These are phyloP conservation scores for Amorphotheca resinae DNA, from an alignment of 495 filamentous ascomycete genomes.

Conservation along the genomic window DNA sequence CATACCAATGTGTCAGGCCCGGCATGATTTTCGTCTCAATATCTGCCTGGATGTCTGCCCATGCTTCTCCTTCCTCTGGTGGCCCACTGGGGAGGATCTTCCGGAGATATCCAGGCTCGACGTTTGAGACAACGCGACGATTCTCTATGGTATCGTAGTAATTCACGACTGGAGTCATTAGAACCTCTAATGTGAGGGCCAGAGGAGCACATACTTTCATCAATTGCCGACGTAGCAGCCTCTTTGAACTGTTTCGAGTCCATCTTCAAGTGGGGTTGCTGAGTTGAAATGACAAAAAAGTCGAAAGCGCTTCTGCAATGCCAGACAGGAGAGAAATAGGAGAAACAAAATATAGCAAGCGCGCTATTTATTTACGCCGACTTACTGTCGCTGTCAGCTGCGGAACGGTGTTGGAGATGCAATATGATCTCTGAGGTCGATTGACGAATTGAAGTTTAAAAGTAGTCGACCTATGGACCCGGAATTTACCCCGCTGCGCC, in stretches of 20 bases:
- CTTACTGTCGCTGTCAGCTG: no score
- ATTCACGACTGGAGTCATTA: constrained; percentile 47
- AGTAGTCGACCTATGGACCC: no score
- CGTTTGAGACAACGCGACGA: constrained; percentile 60
- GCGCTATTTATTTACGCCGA: no score
- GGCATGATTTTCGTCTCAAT: constrained; percentile 84
- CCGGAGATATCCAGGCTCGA: constrained; percentile 78
- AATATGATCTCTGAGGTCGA: no score
- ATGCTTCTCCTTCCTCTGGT: constrained; percentile 62
- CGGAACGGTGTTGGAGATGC: no score
- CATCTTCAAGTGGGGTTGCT: constrained; percentile 51
- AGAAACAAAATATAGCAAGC: no score
- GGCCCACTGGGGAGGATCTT: constrained; percentile 64
- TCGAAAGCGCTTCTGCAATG: not conserved
- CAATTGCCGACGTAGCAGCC: constrained; percentile 70
- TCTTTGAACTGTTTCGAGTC: constrained; percentile 69
- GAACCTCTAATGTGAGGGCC: not conserved
- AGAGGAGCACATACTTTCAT: constrained; percentile 56
- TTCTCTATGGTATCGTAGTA: constrained; percentile 69
- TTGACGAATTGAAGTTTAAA: no score
- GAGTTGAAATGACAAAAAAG: not conserved
- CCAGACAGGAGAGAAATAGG: not conserved
- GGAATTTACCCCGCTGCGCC: no score
- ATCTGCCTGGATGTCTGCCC: constrained; percentile 72
- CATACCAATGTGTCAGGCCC: constrained; percentile 85